These are phyloP conservation scores for Lavandula angustifolia DNA, from an alignment of 257 asterid genomes.

Conservation along the genomic window DNA sequence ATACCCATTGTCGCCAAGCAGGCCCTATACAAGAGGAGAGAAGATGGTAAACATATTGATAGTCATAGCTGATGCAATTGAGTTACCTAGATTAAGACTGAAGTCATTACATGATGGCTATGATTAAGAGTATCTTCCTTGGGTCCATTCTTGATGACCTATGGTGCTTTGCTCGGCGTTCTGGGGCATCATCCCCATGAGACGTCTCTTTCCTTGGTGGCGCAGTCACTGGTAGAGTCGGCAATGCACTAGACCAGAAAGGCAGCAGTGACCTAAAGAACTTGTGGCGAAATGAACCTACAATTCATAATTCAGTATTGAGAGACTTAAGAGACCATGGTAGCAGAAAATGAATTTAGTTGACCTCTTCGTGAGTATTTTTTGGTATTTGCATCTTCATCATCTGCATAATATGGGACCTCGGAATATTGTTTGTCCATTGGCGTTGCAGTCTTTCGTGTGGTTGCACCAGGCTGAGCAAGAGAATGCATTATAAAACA, in stretches of 20 bases:
- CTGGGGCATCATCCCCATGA: conserved; percentile 67
- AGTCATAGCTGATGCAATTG: background rate
- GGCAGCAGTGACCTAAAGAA: conserved; percentile 80
- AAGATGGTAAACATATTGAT: background rate
- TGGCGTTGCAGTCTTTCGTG: conserved; percentile 68
- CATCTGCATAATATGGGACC: conserved; percentile 73
- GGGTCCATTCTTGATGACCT: conserved; percentile 89
- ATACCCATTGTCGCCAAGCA: conserved; percentile 97
- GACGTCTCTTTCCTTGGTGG: conserved; percentile 76
- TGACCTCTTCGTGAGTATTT: conserved; percentile 89
- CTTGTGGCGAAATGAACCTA: conserved; percentile 76
- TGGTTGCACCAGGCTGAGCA: conserved; percentile 79
- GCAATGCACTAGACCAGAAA: conserved; percentile 90
- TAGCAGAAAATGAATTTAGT: conserved; percentile 17
- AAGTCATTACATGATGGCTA: conserved; percentile 44
- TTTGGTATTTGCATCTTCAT: conserved; percentile 77
- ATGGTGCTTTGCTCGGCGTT: conserved; percentile 68
- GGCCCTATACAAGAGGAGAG: conserved; percentile 55
- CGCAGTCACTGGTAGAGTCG: conserved; percentile 86
- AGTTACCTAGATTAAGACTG: conserved; percentile 16
- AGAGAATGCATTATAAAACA: conserved; percentile 24
- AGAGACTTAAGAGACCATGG: background rate
- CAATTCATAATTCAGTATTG: background rate
- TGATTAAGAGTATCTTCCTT: conserved; percentile 81
- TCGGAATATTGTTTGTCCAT: conserved; percentile 82